Evolutionary conservation across 495 filamentous ascomycete genomes (phyloP), one percentile per base, ranked within the genome.

Genomic region (Glutinoglossum americanum): DNA sequence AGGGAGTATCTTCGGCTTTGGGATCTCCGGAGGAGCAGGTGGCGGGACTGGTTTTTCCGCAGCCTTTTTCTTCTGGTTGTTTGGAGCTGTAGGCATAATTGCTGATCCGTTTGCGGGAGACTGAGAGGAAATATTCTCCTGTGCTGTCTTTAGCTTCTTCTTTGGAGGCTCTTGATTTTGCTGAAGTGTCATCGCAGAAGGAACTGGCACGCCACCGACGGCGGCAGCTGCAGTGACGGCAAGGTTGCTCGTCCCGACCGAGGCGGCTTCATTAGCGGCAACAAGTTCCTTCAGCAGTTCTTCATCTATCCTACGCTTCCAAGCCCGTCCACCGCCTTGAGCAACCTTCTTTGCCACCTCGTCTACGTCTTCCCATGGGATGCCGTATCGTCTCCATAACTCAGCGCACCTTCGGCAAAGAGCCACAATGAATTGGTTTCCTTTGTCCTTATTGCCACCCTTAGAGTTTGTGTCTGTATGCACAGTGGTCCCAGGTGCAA

Each of bases 311-410:
- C 80, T 83, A 51, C 87, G 79, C 65, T 89, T 89, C 84, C 83
- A 89, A 1, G 85, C 85, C 59, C 86, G 83, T 41, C 88, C 86
- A 45, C 89, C 87, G 58, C 79, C 81, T 55, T 81, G 80, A 3
- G 81, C 80, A 55, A 93, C 81, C 72, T 93, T 92, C 73, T 92
- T 95, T 25, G 83, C 81, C 35, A 95, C 76, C 61, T 97, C 92
- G 57, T 97, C 92, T n/a, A 85, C 75, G 62, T 93, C 85, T 65
- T 97, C 92, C 80, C 87, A 99, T 59, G 92, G 86, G 57, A 99
- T 88, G 10, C 82, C 89, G 64, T 97, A 97, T 58, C 89, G 84
- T 33, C 92, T 79, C 92, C 92, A 99, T 32, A 97, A 71, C 49
- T 86, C 77, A 21, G 87, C 89, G 69, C 92, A 99, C 6, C 89